Conservation (phyloP, 345 rosid genomes). For the Eucalyptus erythrocorys region DNA sequence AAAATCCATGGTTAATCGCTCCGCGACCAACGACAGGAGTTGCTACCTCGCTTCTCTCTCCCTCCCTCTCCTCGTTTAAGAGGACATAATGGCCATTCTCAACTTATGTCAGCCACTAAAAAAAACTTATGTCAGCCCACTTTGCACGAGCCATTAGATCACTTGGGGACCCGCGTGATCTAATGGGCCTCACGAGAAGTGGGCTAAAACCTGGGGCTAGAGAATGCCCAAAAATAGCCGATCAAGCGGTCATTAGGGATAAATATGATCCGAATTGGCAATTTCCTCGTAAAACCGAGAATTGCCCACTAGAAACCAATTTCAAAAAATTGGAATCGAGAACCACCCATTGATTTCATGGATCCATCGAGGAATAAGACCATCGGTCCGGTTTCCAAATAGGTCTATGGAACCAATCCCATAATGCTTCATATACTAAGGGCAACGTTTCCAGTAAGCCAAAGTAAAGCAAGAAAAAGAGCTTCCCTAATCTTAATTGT, state of each 20-base stretch:
- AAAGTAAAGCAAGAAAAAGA: too few relatives aligned
- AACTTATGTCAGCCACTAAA: rapidly evolving
- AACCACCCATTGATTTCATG: rapidly evolving
- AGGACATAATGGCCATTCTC: not conserved
- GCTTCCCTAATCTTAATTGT: too few relatives aligned
- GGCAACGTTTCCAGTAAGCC: too few relatives aligned
- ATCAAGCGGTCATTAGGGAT: not conserved
- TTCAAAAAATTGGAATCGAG: too few relatives aligned
- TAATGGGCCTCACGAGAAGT: not conserved
- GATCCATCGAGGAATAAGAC: rapidly evolving
- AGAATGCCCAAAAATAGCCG: not conserved
- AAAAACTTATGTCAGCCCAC: not conserved
- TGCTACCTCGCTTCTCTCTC: not conserved
- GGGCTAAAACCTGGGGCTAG: not conserved
- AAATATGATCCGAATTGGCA: not conserved
- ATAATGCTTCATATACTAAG: too few relatives aligned
- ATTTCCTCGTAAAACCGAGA: rapidly evolving
- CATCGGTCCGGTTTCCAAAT: rapidly evolving
- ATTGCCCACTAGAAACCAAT: too few relatives aligned
- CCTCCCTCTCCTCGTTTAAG: not conserved
- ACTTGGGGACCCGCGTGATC: not conserved
- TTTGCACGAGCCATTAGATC: not conserved
- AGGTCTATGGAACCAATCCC: too few relatives aligned
- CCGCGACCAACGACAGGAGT: too few relatives aligned
- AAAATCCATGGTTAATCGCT: not conserved